Conservation (phyloP, 2,329 filamentous ascomycete species). For the Clarireedia sp. region DNA sequence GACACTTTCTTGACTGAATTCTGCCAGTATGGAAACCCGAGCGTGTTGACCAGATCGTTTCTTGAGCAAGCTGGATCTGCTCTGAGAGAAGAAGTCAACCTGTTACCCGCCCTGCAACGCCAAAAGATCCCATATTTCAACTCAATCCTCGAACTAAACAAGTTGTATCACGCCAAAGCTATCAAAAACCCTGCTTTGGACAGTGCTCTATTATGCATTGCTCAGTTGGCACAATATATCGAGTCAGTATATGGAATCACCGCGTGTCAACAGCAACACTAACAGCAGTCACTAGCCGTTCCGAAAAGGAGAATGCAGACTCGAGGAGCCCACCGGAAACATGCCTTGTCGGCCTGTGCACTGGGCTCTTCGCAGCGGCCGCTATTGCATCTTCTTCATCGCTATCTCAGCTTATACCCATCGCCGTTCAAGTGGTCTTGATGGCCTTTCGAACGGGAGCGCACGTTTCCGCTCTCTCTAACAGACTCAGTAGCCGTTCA, state of each 20-base stretch:
- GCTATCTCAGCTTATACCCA: constrained; percentile 7
- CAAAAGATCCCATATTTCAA: constrained; percentile 53
- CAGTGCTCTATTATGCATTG: constrained; percentile 54
- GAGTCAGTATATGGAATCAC: constrained; percentile 42
- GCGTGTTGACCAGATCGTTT: constrained; percentile 52
- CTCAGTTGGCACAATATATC: constrained; percentile 62
- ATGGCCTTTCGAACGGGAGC: constrained; percentile 6
- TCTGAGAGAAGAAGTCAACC: constrained; percentile 51
- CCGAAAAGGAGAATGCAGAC: constrained; percentile 8
- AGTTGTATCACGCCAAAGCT: constrained; percentile 51
- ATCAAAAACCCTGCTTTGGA: constrained; percentile 55
- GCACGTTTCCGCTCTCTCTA: constrained; percentile 12
- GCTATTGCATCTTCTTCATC: constrained; percentile 8
- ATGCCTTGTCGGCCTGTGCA: constrained; percentile 9
- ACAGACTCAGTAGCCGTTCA: constrained; percentile 21
- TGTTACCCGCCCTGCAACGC: constrained; percentile 48
- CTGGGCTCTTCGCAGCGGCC: constrained; percentile 7
- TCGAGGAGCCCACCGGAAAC: constrained; percentile 1
- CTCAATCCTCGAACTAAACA: constrained; percentile 55
- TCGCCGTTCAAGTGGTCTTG: constrained; percentile 6
- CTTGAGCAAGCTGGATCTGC: constrained; percentile 49
- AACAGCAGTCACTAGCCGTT: neutral
- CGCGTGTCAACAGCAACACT: neutral
- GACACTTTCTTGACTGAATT: constrained; percentile 53
- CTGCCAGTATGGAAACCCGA: constrained; percentile 37